Percentiles rank a stretch among this genome's conserved stretches.
Evolutionary conservation across 495 filamentous ascomycete genomes (phyloP).

Genomic region (Penicillium argentinense): DNA sequence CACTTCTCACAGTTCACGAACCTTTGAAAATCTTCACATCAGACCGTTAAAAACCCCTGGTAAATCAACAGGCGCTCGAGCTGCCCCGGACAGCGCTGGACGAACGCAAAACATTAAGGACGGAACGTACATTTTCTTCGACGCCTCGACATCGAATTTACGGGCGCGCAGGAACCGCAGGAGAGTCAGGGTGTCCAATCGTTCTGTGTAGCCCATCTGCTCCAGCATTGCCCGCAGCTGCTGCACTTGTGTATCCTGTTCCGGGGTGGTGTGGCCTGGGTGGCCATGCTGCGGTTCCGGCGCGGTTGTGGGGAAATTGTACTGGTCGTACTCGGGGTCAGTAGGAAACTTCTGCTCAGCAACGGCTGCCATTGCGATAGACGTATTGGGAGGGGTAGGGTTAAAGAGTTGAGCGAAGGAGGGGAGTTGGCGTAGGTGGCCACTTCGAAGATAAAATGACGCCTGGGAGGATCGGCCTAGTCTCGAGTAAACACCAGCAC

Average conservation of each 20-base stretch:
- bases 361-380: no score
- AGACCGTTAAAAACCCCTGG: no score
- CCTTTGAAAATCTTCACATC: conserved; percentile 52
- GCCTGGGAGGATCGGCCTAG: no score
- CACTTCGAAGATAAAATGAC: no score
- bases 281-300: conserved; percentile 71
- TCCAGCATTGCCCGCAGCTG: conserved; percentile 85
- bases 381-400: no score
- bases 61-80: no score
- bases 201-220: conserved; percentile 75
- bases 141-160: conserved; percentile 83
- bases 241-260: conserved; percentile 87
- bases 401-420: no score
- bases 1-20: conserved; percentile 90
- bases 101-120: background rate
- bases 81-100: no score
- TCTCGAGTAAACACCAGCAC: no score
- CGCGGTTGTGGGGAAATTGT: conserved; percentile 84
- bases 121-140: conserved; percentile 78
- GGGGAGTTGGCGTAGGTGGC: no score
- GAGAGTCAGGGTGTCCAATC: conserved; percentile 88
- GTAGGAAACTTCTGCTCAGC: conserved; percentile 51
- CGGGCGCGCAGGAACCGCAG: conserved; percentile 89
- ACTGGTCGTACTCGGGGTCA: conserved; percentile 92
- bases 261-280: conserved; percentile 80